Conservation (phyloP, 75 land plant species). For the Picea glauca region DNA sequence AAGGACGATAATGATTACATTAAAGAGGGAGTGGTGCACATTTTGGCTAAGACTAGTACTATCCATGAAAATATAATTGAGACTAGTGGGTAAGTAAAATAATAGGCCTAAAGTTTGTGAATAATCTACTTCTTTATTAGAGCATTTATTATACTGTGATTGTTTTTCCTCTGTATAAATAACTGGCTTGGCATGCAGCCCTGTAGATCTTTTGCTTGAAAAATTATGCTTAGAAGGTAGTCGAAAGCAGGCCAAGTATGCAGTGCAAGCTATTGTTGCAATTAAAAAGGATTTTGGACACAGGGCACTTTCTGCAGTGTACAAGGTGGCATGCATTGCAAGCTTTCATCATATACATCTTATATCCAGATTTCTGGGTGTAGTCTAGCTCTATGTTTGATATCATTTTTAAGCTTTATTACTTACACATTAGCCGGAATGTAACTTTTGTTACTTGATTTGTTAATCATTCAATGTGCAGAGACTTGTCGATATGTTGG, state of each 20-base stretch:
- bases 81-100: slow-evolving; percentile 32
- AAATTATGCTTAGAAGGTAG: slow-evolving; percentile 84
- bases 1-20: slow-evolving; percentile 63
- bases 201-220: slow-evolving; percentile 71
- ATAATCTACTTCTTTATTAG: not conserved
- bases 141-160: not conserved
- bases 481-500: slow-evolving; percentile 79
- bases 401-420: slow-evolving; percentile 4
- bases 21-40: slow-evolving; percentile 62
- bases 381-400: not conserved
- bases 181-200: slow-evolving; percentile 35
- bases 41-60: slow-evolving; percentile 66
- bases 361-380: not conserved
- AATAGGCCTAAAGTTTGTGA: not conserved
- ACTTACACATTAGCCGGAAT: not conserved
- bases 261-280: slow-evolving; percentile 83
- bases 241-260: slow-evolving; percentile 90
- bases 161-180: not conserved
- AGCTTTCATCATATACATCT: not conserved
- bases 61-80: slow-evolving; percentile 49
- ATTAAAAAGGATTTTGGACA: slow-evolving; percentile 85
- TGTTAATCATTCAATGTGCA: slow-evolving; percentile 21
- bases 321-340: slow-evolving; percentile 52
- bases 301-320: slow-evolving; percentile 82
- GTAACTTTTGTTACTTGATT: not conserved